A percentile compares a stretch with the other conserved stretches of the same genome.
Conservation (phyloP, 2,329 filamentous ascomycete genomes). For the Ambrosiella beaveri region DNA sequence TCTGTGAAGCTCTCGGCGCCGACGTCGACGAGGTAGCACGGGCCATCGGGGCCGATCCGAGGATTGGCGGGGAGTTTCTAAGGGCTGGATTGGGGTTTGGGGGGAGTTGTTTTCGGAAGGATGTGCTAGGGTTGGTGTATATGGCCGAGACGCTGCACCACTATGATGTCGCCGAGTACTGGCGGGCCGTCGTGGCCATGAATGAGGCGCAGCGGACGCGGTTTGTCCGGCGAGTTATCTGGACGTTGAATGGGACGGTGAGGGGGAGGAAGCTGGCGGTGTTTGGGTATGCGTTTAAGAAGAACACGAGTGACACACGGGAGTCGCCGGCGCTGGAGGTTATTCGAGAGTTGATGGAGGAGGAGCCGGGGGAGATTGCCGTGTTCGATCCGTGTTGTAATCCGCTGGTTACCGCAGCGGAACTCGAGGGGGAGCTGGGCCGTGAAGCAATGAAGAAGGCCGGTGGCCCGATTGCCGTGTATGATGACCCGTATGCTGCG, state of each 20-base stretch:
- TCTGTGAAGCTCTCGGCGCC: constrained; percentile 61
- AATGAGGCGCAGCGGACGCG: constrained; percentile 59
- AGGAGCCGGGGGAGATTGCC: constrained; percentile 44
- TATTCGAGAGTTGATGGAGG: constrained; percentile 46
- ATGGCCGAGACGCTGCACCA: constrained; percentile 53
- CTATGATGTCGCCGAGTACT: constrained; percentile 57
- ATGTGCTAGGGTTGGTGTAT: constrained; percentile 57
- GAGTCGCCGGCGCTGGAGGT: constrained; percentile 54
- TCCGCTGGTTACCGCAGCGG: constrained; percentile 30
- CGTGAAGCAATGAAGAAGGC: constrained; percentile 20
- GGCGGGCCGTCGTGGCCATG: constrained; percentile 55
- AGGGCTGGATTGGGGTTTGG: constrained; percentile 64
- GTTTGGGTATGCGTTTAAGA: constrained; percentile 65
- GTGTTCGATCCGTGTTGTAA: constrained; percentile 52
- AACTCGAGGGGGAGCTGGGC: constrained; percentile 30
- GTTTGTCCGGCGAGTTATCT: constrained; percentile 49
- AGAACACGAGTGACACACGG: constrained; percentile 58
- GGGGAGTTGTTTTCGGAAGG: constrained; percentile 69
- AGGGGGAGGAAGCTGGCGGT: constrained; percentile 54
- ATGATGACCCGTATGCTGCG: constrained; percentile 31
- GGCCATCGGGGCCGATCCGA: constrained; percentile 49
- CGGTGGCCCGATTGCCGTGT: constrained; percentile 29
- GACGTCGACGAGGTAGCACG: constrained; percentile 56
- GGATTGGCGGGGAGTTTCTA: constrained; percentile 57
- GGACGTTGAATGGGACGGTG: constrained; percentile 50